A percentile compares a stretch with the other conserved stretches of the same genome.
These are phyloP conservation scores for Russula ochroleuca DNA, from an alignment of 768 basidiomycete genomes.

Conservation along the genomic window DNA sequence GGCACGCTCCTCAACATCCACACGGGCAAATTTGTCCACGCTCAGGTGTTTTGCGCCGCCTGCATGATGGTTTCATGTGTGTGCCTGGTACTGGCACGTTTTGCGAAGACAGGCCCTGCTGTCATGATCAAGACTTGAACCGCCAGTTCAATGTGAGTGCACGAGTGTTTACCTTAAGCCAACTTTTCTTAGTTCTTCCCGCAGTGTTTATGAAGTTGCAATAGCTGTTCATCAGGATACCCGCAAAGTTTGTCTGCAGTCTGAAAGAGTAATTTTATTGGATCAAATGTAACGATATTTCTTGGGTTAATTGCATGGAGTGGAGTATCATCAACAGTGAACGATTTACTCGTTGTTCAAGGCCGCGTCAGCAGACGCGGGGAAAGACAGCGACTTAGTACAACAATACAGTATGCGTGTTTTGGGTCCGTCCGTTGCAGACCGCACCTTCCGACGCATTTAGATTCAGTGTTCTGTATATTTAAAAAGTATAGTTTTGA, in stretches of 20 bases:
- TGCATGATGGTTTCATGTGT: background rate
- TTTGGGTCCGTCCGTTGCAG: background rate
- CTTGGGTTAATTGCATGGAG: background rate
- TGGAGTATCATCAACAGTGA: background rate
- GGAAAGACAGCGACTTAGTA: background rate
- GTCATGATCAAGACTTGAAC: conserved; percentile 15
- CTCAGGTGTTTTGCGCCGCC: conserved; percentile 21
- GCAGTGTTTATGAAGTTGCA: background rate
- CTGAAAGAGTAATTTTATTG: background rate
- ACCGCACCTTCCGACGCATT: background rate
- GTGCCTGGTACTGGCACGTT: conserved; percentile 6
- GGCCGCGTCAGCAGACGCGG: background rate
- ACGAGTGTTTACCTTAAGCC: background rate
- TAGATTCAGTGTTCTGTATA: too few species aligned
- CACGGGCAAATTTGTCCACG: conserved; percentile 17
- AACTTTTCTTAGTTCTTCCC: background rate
- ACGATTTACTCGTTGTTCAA: background rate
- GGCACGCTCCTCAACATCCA: conserved; percentile 24
- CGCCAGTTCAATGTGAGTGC: background rate
- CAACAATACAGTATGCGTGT: too few species aligned
- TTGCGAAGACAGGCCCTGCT: conserved; percentile 2
- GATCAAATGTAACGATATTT: background rate
- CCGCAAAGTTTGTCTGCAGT: background rate
- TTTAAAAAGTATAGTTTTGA: background rate
- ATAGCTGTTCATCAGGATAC: background rate